phyloP scores from a whole-genome alignment of 2,329 filamentous ascomycete species.

The Sarocladium kiliense region DNA sequence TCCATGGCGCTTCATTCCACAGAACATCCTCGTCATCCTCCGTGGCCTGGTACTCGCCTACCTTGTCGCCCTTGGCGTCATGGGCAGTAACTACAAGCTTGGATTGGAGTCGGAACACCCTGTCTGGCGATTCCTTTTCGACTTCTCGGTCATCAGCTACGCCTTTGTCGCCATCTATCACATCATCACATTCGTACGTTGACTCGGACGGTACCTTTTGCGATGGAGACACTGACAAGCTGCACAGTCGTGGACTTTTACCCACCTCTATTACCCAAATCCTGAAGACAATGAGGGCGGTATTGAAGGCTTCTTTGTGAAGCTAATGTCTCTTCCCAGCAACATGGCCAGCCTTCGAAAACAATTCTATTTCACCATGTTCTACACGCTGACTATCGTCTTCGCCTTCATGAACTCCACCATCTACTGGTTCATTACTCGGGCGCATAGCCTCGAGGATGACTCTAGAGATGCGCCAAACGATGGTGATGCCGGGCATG shows the following conservation, averaged over 20 bases:
- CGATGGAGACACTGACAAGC: neutral
- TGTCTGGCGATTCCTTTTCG: constrained; percentile 39
- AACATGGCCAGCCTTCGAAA: constrained; percentile 34
- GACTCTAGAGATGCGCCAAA: constrained; percentile 10
- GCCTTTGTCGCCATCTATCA: constrained; percentile 40
- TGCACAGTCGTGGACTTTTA: constrained; percentile 44
- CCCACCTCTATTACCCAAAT: constrained; percentile 44
- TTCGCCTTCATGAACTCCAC: constrained; percentile 45
- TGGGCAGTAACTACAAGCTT: constrained; percentile 42
- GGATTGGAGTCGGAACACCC: constrained; percentile 32
- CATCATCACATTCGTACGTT: constrained; percentile 39
- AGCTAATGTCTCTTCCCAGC: constrained; percentile 38
- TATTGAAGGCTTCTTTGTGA: constrained; percentile 31
- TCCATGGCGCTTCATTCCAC: constrained; percentile 41
- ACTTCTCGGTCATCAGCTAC: constrained; percentile 43
- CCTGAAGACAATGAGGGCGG: constrained; percentile 29
- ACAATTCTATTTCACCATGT: constrained; percentile 44
- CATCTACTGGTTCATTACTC: constrained; percentile 43
- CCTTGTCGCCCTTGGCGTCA: constrained; percentile 33
- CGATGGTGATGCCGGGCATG: neutral
- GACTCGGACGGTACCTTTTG: neutral
- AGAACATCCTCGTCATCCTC: constrained; percentile 38
- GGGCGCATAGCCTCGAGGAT: constrained; percentile 21
- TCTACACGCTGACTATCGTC: constrained; percentile 41
- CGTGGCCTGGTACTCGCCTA: constrained; percentile 38